Base-by-base conservation (phyloP, 371 early-diverging fungal genomes). In the Zychaea mexicana region DNA sequence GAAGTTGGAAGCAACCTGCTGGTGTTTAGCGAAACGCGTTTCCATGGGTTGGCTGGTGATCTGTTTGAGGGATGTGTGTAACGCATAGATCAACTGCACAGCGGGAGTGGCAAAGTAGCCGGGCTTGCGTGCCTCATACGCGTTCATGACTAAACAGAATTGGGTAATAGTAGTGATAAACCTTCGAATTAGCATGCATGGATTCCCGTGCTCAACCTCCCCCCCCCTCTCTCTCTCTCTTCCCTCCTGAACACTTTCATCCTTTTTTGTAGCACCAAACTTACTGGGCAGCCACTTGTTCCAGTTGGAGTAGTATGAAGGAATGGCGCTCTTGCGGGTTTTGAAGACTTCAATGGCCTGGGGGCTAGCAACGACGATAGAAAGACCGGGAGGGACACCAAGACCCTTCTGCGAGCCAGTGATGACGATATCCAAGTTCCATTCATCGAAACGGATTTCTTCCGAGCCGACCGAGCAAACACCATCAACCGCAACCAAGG, bases 61-160 rank as follows among this genome's bases (percentile, higher is more conserved):
- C 72, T 93, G 92, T 71, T 85, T 85, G 65, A 98, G 87, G 55
- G 94, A 89, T 22, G 87, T 84, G 71, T 94, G 84, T 47, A 98
- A 90, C 33, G 97, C 96, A 74, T 90, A 85, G 74, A 98, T 86
- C 62, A 93, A 85, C 83, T 96, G 96, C 49, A 98, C 98, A 52
- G 96, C 91, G 15, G 98, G 98, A n/a, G 98, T 98, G 62, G 96
- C 97, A 82, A 97, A 98, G 83, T 98, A 98, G 53, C 88, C 85
- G 30, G 94, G 92, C 68, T 92, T 90, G 68, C 96, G 90, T 8
- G 90, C 86, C 81, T 96, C 97, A 73, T 97, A 98, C 21, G 94
- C 91, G 61, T 90, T 75, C 97, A 97, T 97, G 74, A 98, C 94
- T 73, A 88, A n/a, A n/a, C n/a, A n/a, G n/a, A n/a, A n/a, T n/a